These are phyloP conservation scores for Glycine tomentella DNA, from an alignment of 306 rosid genomes.

Conservation along the genomic window DNA sequence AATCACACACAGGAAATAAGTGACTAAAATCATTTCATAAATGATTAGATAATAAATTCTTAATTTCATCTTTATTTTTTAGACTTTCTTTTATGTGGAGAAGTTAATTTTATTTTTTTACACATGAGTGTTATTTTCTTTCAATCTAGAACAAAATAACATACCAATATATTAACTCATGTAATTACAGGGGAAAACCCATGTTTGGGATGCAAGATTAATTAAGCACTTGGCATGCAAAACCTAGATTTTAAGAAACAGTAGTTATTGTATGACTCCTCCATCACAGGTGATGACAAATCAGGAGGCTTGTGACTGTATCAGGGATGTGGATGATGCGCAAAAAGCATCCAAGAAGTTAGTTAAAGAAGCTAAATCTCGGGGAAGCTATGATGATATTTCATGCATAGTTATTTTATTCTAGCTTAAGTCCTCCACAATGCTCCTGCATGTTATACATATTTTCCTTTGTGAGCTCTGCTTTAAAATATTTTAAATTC, in stretches of 20 bases:
- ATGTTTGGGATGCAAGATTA: too few relatives aligned
- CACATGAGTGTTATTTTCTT: too few relatives aligned
- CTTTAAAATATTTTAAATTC: neutral
- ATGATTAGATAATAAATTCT: too few relatives aligned
- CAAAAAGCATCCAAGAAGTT: constrained; percentile 57
- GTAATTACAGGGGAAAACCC: too few relatives aligned
- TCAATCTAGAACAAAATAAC: too few relatives aligned
- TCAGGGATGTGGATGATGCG: constrained; percentile 56
- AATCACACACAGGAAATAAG: too few relatives aligned
- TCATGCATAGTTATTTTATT: constrained; percentile 71
- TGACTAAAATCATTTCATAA: too few relatives aligned
- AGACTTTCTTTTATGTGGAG: too few relatives aligned
- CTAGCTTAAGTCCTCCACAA: constrained; percentile 35
- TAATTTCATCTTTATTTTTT: too few relatives aligned
- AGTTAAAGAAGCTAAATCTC: constrained; percentile 51
- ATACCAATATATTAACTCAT: too few relatives aligned
- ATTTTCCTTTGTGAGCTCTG: neutral
- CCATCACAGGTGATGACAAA: constrained; percentile 68
- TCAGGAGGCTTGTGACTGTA: constrained; percentile 66
- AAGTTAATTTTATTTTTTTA: too few relatives aligned
- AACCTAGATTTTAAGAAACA: constrained; percentile 2
- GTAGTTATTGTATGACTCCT: neutral
- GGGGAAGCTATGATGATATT: constrained; percentile 63
- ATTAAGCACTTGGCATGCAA: too few relatives aligned
- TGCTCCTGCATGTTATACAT: constrained; percentile 1